A percentile compares a stretch with the other conserved stretches of the same genome.
Conservation (phyloP, 2,329 filamentous ascomycete genomes). For the Trichophyton schoenleinii region DNA sequence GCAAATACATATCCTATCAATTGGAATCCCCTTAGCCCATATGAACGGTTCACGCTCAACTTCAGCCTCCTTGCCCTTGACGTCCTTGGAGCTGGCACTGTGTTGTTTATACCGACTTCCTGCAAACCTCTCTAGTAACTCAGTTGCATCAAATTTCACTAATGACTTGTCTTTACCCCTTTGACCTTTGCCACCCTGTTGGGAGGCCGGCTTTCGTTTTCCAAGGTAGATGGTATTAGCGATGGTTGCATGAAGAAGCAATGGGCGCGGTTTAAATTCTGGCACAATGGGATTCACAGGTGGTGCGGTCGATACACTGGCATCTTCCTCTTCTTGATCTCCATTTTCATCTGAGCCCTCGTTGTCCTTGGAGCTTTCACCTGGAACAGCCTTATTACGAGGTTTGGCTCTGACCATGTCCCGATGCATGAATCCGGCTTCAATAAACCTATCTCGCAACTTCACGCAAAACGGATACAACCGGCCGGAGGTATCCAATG, state of each 20-base stretch:
- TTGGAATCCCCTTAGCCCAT: slow-evolving; percentile 56
- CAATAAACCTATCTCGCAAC: slow-evolving; percentile 31
- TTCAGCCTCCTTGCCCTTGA: neutral
- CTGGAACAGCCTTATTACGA: neutral
- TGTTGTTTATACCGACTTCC: slow-evolving; percentile 11
- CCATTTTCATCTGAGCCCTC: neutral
- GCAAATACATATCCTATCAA: slow-evolving; percentile 68
- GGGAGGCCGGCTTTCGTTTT: neutral
- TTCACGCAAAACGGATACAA: slow-evolving; percentile 32
- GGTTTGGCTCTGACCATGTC: slow-evolving; percentile 9
- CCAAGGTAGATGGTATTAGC: slow-evolving; percentile 66
- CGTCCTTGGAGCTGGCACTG: neutral
- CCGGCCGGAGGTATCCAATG: slow-evolving; percentile 28
- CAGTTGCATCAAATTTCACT: slow-evolving; percentile 38
- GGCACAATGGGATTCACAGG: neutral
- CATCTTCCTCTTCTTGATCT: neutral
- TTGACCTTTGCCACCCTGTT: slow-evolving; percentile 5
- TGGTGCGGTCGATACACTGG: neutral
- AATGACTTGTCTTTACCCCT: slow-evolving; percentile 13
- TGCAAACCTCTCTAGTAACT: slow-evolving; percentile 22
- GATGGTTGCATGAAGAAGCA: slow-evolving; percentile 74
- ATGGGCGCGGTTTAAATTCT: slow-evolving; percentile 33
- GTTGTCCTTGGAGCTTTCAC: neutral
- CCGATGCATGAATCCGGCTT: slow-evolving; percentile 30
- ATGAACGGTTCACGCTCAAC: slow-evolving; percentile 37